Evolutionary conservation across 345 rosid species (phyloP).

Genomic region (Anastatica hierochuntica): DNA sequence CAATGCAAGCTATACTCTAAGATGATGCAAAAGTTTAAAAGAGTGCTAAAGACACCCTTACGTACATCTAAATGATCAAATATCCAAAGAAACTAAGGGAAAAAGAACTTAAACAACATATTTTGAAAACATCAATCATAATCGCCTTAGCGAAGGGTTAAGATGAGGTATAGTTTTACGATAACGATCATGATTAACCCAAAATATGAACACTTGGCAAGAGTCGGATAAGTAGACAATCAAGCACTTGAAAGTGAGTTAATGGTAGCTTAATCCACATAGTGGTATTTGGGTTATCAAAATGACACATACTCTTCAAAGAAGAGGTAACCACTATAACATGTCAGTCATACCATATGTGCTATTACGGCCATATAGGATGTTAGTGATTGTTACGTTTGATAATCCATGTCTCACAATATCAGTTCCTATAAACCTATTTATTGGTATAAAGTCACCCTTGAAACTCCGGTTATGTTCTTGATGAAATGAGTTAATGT

Average conservation of each 20-base stretch:
- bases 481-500: background rate
- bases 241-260: background rate
- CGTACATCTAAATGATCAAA: no score
- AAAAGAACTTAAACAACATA: no score
- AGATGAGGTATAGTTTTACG: background rate
- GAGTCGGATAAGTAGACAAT: background rate
- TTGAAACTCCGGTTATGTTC: background rate
- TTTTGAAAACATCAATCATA: no score
- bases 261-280: background rate
- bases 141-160: no score
- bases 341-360: slow-evolving; percentile 1
- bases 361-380: background rate
- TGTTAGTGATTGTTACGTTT: background rate
- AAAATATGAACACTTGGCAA: background rate
- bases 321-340: background rate
- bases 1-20: no score
- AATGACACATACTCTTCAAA: background rate
- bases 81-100: no score
- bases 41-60: no score
- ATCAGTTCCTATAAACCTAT: background rate
- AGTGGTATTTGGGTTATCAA: background rate
- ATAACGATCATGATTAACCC: background rate
- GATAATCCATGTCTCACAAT: background rate
- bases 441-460: background rate
- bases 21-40: no score